Evolutionary conservation across 306 rosid species (phyloP).

Genomic region (Leucaena leucocephala): DNA sequence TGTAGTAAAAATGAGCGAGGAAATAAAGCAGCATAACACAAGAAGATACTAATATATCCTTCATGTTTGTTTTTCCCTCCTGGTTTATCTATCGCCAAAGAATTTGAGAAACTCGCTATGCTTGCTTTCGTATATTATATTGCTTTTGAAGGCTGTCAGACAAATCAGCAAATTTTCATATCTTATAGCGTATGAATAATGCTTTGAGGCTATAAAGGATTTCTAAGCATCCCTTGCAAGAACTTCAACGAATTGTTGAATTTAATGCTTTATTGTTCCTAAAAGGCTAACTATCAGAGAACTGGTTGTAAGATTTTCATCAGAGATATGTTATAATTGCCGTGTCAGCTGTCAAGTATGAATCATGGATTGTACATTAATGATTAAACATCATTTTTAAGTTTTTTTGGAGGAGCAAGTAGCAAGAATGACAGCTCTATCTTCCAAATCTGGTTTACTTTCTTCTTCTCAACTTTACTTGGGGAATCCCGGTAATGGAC

Average conservation of each 20-base stretch:
- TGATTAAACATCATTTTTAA: conserved; percentile 11
- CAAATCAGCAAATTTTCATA: neutral
- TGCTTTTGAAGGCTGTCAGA: conserved; percentile 3
- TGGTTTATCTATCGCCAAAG: neutral
- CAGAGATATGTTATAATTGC: neutral
- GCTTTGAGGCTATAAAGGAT: neutral
- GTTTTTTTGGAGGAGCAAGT: conserved; percentile 7
- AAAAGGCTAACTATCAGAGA: conserved; percentile 3
- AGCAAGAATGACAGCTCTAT: conserved; percentile 8
- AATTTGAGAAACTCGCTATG: neutral
- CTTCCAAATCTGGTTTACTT: conserved; percentile 14
- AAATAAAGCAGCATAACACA: neutral
- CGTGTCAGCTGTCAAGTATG: neutral
- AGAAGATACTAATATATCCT: neutral
- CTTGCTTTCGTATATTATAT: neutral
- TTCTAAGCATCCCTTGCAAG: conserved; percentile 4
- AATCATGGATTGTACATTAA: neutral
- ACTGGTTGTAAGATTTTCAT: neutral
- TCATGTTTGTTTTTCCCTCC: neutral
- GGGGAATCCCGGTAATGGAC: neutral
- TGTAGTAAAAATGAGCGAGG: neutral
- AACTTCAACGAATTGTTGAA: conserved; percentile 14
- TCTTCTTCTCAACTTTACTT: neutral
- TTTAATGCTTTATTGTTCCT: neutral
- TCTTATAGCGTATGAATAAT: neutral